These are phyloP conservation scores for Curvularia eragrostidis DNA, from an alignment of 2,329 filamentous ascomycete genomes.

Conservation along the genomic window DNA sequence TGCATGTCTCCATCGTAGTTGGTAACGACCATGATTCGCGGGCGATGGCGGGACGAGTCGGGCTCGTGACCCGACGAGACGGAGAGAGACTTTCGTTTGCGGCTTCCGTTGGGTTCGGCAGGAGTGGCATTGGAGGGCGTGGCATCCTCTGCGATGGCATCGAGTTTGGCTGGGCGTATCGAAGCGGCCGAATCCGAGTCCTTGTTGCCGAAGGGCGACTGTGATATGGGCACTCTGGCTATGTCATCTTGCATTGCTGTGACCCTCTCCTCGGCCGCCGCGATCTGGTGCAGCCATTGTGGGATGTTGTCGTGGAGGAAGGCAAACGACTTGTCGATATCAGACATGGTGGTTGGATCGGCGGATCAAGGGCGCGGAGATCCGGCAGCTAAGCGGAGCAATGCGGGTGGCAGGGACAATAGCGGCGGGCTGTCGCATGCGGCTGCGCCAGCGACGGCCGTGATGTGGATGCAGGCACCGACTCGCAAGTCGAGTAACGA, in stretches of 20 bases:
- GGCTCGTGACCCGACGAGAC: conserved; percentile 49
- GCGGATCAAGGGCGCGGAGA: conserved; percentile 3
- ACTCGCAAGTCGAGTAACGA: conserved; percentile 18
- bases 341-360: conserved; percentile 43
- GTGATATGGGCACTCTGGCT: conserved; percentile 35
- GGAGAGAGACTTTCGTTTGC: conserved; percentile 56
- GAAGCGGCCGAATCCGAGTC: conserved; percentile 49
- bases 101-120: conserved; percentile 27
- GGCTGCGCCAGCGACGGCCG: not conserved
- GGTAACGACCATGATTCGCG: conserved; percentile 80
- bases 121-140: conserved; percentile 24
- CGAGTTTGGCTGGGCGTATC: conserved; percentile 38
- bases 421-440: conserved; percentile 11
- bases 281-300: conserved; percentile 47
- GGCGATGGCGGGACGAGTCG: conserved; percentile 66
- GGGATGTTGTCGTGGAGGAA: conserved; percentile 50
- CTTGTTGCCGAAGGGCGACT: conserved; percentile 38
- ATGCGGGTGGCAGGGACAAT: conserved; percentile 2
- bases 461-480: conserved; percentile 13
- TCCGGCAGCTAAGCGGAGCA: conserved; percentile 4
- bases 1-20: conserved; percentile 92
- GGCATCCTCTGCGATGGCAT: conserved; percentile 30
- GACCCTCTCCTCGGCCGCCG: conserved; percentile 42
- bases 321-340: conserved; percentile 47
- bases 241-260: conserved; percentile 45